Conservation (phyloP, 768 basidiomycete species). For the Atractiella rhizophila region DNA sequence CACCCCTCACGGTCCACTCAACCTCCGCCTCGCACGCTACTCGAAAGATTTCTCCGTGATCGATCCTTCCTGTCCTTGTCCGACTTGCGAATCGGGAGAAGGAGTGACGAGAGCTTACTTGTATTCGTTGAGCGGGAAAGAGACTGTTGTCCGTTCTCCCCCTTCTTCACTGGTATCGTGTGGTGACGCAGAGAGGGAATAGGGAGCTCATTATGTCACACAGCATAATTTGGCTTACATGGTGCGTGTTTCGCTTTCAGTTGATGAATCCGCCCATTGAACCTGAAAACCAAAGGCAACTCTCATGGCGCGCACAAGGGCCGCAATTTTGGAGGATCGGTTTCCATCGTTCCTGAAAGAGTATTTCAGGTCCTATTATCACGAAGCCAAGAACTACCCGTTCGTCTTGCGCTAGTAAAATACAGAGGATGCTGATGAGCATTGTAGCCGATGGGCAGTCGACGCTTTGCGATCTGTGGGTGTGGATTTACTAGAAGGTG, state of each 20-base stretch:
- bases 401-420: neutral
- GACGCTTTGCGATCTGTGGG: conserved; percentile 59
- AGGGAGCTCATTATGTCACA: conserved; percentile 39
- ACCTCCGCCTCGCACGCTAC: conserved; percentile 49
- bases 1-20: conserved; percentile 54
- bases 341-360: conserved; percentile 51
- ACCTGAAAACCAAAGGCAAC: neutral
- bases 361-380: conserved; percentile 60
- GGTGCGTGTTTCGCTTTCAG: conserved; percentile 3
- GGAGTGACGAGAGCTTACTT: conserved; percentile 47
- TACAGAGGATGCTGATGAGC: neutral
- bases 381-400: conserved; percentile 35
- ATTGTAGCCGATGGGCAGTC: conserved; percentile 42
- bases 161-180: too few species aligned
- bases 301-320: conserved; percentile 58
- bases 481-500: conserved; percentile 52
- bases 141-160: too few species aligned
- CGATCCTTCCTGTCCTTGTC: conserved; percentile 55
- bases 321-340: conserved; percentile 48
- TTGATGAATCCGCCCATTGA: neutral
- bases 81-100: conserved; percentile 36
- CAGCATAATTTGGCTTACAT: conserved; percentile 7
- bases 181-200: too few species aligned
- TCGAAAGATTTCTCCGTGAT: conserved; percentile 43
- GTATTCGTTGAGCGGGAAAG: conserved; percentile 47